phyloP scores from a whole-genome alignment of 306 rosid genomes.

The Carpinus viminea region DNA sequence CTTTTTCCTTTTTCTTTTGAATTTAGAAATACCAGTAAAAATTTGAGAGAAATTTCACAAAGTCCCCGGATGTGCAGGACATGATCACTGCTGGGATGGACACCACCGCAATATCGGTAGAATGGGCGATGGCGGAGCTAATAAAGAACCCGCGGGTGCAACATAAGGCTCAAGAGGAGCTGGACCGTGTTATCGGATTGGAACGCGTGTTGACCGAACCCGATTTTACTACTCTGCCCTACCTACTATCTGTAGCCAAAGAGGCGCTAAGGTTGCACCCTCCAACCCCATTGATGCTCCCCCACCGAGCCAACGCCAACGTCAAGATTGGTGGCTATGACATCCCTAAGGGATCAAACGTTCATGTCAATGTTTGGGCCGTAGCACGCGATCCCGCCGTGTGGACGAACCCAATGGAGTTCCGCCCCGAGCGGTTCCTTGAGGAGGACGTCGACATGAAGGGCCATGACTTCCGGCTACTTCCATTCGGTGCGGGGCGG shows the following conservation, averaged over 20 bases:
- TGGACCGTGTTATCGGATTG: conserved; percentile 62
- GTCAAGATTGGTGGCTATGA: conserved; percentile 87
- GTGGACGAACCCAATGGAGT: conserved; percentile 68
- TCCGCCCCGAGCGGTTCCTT: conserved; percentile 77
- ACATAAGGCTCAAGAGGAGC: conserved; percentile 79
- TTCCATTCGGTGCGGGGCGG: conserved; percentile 88
- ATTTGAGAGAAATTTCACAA: too few relatives aligned
- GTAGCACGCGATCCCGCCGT: conserved; percentile 70
- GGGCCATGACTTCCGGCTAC: conserved; percentile 74
- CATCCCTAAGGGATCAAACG: conserved; percentile 80
- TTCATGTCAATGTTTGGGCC: conserved; percentile 90
- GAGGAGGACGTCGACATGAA: conserved; percentile 96
- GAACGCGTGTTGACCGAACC: conserved; percentile 65
- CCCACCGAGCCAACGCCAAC: conserved; percentile 68
- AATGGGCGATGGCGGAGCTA: conserved; percentile 89
- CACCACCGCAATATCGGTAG: conserved; percentile 71
- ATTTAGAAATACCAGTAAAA: too few relatives aligned
- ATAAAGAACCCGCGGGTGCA: conserved; percentile 76
- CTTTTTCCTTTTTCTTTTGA: too few relatives aligned
- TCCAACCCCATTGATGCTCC: conserved; percentile 93
- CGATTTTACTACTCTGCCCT: conserved; percentile 69
- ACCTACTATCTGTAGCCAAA: conserved; percentile 73
- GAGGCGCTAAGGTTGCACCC: conserved; percentile 86
- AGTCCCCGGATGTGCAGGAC: conserved; percentile 22
- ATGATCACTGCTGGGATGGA: conserved; percentile 94